A percentile compares a stretch with the other conserved stretches of the same genome.
Evolutionary conservation across 2,329 filamentous ascomycete species (phyloP).

Genomic region (Colletotrichum spinosum): DNA sequence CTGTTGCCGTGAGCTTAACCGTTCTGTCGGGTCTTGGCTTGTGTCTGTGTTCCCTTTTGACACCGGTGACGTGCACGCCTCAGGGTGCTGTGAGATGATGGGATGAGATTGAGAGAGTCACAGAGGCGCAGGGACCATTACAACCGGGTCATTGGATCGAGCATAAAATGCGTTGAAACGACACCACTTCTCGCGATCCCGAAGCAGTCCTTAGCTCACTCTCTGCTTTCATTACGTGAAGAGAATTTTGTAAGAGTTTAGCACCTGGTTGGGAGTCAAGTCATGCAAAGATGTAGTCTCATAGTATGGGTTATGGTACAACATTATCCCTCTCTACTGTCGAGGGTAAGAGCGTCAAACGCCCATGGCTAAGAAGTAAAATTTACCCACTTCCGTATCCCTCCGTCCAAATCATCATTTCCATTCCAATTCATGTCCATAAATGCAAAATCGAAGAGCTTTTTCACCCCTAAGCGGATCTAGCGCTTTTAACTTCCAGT

Average conservation of each 20-base stretch:
- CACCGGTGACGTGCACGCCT: not conserved
- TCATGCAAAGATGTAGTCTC: not conserved
- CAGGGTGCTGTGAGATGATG: not conserved
- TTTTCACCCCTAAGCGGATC: not conserved
- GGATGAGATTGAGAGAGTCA: conserved; percentile 5
- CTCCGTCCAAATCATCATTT: not conserved
- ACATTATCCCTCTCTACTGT: not conserved
- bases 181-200: too few relatives aligned
- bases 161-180: too few relatives aligned
- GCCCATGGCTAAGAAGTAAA: not conserved
- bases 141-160: too few relatives aligned
- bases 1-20: conserved; percentile 1
- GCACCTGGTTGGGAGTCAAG: not conserved
- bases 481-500: not conserved
- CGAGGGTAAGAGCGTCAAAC: conserved; percentile 1
- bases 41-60: not conserved
- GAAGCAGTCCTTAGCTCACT: too few relatives aligned
- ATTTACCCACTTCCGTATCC: conserved; percentile 9
- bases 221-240: too few relatives aligned
- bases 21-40: not conserved
- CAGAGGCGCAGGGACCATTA: too few relatives aligned
- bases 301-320: conserved; percentile 14
- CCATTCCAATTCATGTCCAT: conserved; percentile 11
- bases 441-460: not conserved
- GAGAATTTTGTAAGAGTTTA: too few relatives aligned